A percentile compares a stretch with the other conserved stretches of the same genome.
phyloP scores from a whole-genome alignment of 441 rosid species.

The Aleurites moluccanus region DNA sequence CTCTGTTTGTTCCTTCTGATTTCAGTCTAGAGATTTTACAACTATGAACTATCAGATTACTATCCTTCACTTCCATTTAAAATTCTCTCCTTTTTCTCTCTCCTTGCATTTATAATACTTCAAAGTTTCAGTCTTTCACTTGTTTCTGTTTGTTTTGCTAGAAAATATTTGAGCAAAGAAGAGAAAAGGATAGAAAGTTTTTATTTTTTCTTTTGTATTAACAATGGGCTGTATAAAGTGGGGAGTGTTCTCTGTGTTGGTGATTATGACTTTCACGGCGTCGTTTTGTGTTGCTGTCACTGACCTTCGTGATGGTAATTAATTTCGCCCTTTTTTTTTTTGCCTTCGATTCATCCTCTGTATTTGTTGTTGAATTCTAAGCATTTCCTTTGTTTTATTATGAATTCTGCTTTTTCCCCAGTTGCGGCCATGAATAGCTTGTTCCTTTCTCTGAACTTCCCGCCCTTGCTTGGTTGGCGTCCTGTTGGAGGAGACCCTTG shows the following conservation, averaged over 20 bases:
- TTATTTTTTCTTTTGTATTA: conserved; percentile 11
- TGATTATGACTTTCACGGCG: conserved; percentile 38
- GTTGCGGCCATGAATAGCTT: conserved; percentile 74
- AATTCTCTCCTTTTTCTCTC: neutral
- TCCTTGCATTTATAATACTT: neutral
- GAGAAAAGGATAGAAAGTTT: conserved; percentile 16
- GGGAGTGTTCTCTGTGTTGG: conserved; percentile 33
- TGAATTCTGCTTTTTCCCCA: conserved; percentile 25
- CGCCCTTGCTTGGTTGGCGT: conserved; percentile 68
- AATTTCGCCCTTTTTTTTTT: neutral
- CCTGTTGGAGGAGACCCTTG: conserved; percentile 96
- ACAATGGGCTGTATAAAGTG: conserved; percentile 43
- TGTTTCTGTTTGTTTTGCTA: conserved; percentile 19
- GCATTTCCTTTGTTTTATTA: neutral
- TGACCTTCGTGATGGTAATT: conserved; percentile 68
- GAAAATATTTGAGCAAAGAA: conserved; percentile 10
- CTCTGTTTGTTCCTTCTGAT: conserved; percentile 7
- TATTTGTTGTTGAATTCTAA: too few relatives aligned
- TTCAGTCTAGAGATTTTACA: neutral
- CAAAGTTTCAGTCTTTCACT: neutral
- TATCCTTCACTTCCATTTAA: neutral
- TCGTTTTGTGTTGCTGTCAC: conserved; percentile 55
- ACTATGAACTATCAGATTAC: neutral
- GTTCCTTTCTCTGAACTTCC: conserved; percentile 57
- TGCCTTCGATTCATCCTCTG: neutral